Conservation (phyloP, 257 asterid species). For the Thymus mandschuricus region DNA sequence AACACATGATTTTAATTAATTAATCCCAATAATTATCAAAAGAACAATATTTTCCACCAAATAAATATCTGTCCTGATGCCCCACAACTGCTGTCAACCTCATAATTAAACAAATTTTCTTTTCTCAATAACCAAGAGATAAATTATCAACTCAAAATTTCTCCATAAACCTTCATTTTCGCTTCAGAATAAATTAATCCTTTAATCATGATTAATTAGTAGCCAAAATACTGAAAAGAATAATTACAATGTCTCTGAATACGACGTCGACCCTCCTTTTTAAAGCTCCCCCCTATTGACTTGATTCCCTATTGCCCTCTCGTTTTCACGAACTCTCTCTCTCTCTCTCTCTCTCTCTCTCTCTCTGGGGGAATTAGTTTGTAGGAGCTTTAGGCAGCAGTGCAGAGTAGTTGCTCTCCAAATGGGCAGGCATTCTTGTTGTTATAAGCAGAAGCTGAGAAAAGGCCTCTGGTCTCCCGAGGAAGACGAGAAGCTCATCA, state of each 20-base stretch:
- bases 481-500: conserved; percentile 91
- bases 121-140: conserved; percentile 40
- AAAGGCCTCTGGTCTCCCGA: conserved; percentile 99
- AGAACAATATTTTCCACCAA: conserved; percentile 52
- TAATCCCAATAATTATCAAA: conserved; percentile 23
- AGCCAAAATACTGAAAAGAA: not conserved
- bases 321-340: conserved; percentile 36
- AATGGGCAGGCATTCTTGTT: conserved; percentile 97
- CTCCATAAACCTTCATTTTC: conserved; percentile 35
- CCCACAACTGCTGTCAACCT: conserved; percentile 87
- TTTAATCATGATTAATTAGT: conserved; percentile 27
- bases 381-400: conserved; percentile 34
- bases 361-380: conserved; percentile 10
- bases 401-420: conserved; percentile 29
- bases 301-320: conserved; percentile 55
- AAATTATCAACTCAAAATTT: conserved; percentile 42
- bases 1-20: conserved; percentile 6
- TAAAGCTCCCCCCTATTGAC: conserved; percentile 45
- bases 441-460: conserved; percentile 82
- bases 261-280: conserved; percentile 63
- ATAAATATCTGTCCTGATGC: conserved; percentile 64
- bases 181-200: conserved; percentile 5
- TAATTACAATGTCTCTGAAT: conserved; percentile 41
- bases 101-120: conserved; percentile 46
- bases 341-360: not conserved